Evolutionary conservation across 345 rosid genomes (phyloP).

Genomic region (Draba incana): DNA sequence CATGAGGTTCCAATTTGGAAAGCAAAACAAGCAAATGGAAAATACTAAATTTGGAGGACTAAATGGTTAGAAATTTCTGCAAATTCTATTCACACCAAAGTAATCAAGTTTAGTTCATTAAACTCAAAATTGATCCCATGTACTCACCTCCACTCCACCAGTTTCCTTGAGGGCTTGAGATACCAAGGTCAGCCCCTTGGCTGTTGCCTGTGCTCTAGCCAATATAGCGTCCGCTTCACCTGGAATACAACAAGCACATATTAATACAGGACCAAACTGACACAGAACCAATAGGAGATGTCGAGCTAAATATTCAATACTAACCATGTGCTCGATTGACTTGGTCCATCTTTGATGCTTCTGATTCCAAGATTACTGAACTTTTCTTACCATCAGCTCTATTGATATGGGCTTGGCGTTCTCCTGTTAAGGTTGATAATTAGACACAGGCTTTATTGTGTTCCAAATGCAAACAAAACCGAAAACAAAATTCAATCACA

Average conservation of each 20-base stretch:
- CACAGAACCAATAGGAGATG: no score
- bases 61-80: constrained; percentile 1
- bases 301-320: constrained; percentile 32
- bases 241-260: constrained; percentile 37
- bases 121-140: constrained; percentile 14
- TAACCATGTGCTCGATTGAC: constrained; percentile 67
- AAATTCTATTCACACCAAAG: constrained; percentile 17
- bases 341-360: constrained; percentile 77
- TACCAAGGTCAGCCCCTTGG: constrained; percentile 67
- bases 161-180: constrained; percentile 69
- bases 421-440: constrained; percentile 32
- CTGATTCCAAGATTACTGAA: constrained; percentile 68
- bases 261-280: no score
- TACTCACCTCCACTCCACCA: constrained; percentile 85
- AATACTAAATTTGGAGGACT: constrained; percentile 3
- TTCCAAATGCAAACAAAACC: no score
- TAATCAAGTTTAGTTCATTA: constrained; percentile 11
- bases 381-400: constrained; percentile 86
- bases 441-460: no score
- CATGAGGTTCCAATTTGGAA: neutral
- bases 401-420: constrained; percentile 55
- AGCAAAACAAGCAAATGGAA: neutral
- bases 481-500: no score
- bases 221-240: constrained; percentile 95
- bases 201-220: constrained; percentile 86